These are phyloP conservation scores for Schwanniomyces pseudopolymorphus DNA, from an alignment of 805 yeast genomes.

Conservation along the genomic window DNA sequence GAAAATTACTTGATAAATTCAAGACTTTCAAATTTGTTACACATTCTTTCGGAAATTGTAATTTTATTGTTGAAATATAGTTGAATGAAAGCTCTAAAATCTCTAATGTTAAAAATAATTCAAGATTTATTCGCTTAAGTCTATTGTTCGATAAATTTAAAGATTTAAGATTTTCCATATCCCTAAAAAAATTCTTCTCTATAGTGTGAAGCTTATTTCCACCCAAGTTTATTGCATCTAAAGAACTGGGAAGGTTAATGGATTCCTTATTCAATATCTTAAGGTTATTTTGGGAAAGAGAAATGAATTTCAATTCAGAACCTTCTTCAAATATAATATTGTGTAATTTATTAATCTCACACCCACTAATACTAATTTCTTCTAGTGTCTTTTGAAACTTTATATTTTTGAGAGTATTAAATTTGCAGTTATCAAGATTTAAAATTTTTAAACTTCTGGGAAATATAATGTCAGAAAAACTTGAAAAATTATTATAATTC, in stretches of 20 bases:
- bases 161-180: slow-evolving; percentile 5
- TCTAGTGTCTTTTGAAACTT: slow-evolving; percentile 9
- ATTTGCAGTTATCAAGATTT: slow-evolving; percentile 16
- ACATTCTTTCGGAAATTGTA: neutral
- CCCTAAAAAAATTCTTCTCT: slow-evolving; percentile 4
- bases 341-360: slow-evolving; percentile 10
- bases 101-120: neutral
- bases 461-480: slow-evolving; percentile 12
- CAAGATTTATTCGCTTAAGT: slow-evolving; percentile 3
- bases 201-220: slow-evolving; percentile 6
- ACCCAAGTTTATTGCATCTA: slow-evolving; percentile 8
- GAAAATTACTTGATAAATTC: neutral
- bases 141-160: slow-evolving; percentile 14
- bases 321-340: slow-evolving; percentile 10
- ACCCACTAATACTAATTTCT: slow-evolving; percentile 18
- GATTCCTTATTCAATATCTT: neutral
- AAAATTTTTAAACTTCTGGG: slow-evolving; percentile 11
- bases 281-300: slow-evolving; percentile 13
- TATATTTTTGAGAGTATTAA: slow-evolving; percentile 7
- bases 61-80: neutral
- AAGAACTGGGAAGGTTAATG: slow-evolving; percentile 8
- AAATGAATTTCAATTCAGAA: slow-evolving; percentile 8
- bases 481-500: slow-evolving; percentile 13
- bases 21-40: neutral
- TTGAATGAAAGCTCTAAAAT: neutral